Conservation (phyloP, 768 basidiomycete genomes). For the Rhizopogon vinicolor region DNA sequence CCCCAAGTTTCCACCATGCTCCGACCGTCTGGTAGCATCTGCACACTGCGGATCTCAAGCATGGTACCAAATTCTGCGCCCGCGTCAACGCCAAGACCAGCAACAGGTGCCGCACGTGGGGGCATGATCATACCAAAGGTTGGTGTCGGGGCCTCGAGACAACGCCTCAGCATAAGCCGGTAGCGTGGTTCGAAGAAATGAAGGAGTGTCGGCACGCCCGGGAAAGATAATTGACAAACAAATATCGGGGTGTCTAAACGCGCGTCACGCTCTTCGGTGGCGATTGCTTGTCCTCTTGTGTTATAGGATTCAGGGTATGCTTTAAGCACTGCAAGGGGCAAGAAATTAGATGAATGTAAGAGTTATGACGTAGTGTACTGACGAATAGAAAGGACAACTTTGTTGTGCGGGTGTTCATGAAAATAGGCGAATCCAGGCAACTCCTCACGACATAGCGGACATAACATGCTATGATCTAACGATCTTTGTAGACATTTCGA, state of each 20-base stretch:
- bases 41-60: conserved; percentile 82
- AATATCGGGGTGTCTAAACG: conserved; percentile 89
- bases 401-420: conserved; percentile 76
- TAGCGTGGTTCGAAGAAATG: conserved; percentile 96
- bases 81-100: conserved; percentile 12
- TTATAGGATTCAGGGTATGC: conserved; percentile 65
- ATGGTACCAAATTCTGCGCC: conserved; percentile 80
- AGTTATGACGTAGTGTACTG: conserved; percentile 20
- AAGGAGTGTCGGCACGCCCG: conserved; percentile 82
- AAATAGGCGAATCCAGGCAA: conserved; percentile 76
- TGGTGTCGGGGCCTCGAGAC: conserved; percentile 72
- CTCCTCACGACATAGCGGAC: conserved; percentile 81
- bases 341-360: conserved; percentile 5
- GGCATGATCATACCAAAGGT: conserved; percentile 94
- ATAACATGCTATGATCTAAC: conserved; percentile 76
- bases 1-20: conserved; percentile 81
- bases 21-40: conserved; percentile 85
- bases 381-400: conserved; percentile 68
- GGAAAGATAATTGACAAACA: conserved; percentile 86
- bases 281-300: conserved; percentile 59
- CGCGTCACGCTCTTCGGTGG: conserved; percentile 72
- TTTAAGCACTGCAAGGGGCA: conserved; percentile 46
- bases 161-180: conserved; percentile 95
- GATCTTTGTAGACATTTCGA: conserved; percentile 84
- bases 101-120: conserved; percentile 31